Evolutionary conservation across 2,329 filamentous ascomycete genomes (phyloP), one percentile per base, ranked within the genome.

Genomic region (Exophiala oligosperma): DNA sequence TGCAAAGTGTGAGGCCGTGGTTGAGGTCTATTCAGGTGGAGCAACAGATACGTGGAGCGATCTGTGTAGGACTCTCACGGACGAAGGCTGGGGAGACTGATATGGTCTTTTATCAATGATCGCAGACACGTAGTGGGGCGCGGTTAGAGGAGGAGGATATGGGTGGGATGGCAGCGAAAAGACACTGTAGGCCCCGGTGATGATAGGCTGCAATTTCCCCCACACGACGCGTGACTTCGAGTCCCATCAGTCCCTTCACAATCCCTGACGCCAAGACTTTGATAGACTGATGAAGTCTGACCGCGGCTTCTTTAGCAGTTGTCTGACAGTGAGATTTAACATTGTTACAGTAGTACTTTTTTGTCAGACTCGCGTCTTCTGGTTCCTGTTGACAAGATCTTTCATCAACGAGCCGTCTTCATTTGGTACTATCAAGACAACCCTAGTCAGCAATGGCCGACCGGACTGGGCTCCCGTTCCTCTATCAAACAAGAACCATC

Each of bases 401-500:
- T 5, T 35, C 9, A 9, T 8, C 6, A 9, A 2, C 7, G 29
- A 35, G 29, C 11, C 29, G 29, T 35, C 11, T 2, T 8, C 7
- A 35, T 8, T 8, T 4, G 11, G 2, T 35, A 8, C 29, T 8
- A 9, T 11, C 29, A 4, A 35, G 29, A 23, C 17, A 7, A 17
- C n/a, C 11, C 26, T 43, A 12, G 40, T 26, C 28, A 26, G 29
- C 43, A 21, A 63, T 63, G 61, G 50, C 61, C 24, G 44, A 32
- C 35, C 54, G 55, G 21, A 52, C 54, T 32, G 57, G 61, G 32
- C 35, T 63, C 38, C 46, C 61, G 14, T 65, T 65, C 32, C 56
- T 66, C 5, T 65, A 66, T 43, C 56, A 65, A 29, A 65, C 63
- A n/a, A 37, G 61, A 5, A 64, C 63, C 6, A 56, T 66, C 40